phyloP scores from a whole-genome alignment of 768 basidiomycete species.

The Russula sp. region DNA sequence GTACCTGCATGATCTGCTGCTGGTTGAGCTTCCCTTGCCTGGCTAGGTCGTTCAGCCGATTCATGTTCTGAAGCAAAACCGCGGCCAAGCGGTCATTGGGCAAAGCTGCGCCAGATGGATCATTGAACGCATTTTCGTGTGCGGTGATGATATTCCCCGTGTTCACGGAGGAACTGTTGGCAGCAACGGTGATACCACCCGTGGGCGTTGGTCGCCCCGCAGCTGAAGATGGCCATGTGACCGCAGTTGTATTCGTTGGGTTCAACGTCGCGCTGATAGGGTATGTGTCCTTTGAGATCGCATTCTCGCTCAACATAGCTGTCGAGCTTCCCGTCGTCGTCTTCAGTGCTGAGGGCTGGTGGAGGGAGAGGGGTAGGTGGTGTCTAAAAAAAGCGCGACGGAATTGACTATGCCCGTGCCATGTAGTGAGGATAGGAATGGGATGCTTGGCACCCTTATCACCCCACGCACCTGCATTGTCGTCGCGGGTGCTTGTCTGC shows the following conservation, averaged over 20 bases:
- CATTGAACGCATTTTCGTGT: constrained; percentile 61
- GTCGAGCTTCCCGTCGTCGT: constrained; percentile 29
- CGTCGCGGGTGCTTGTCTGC: constrained; percentile 49
- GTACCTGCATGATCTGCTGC: constrained; percentile 67
- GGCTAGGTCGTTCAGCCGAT: constrained; percentile 58
- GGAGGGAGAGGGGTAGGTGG: constrained; percentile 11
- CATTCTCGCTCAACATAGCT: constrained; percentile 26
- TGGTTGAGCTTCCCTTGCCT: constrained; percentile 75
- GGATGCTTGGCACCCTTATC: neutral
- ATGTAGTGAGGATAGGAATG: neutral
- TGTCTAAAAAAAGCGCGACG: neutral
- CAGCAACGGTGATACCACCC: constrained; percentile 52
- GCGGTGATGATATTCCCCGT: constrained; percentile 52
- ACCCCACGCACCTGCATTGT: constrained; percentile 23
- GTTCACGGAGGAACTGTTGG: constrained; percentile 15
- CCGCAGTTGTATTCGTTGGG: constrained; percentile 60
- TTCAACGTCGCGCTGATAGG: constrained; percentile 64
- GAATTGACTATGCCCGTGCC: neutral
- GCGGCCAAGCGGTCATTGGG: constrained; percentile 62
- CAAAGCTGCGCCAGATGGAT: constrained; percentile 58
- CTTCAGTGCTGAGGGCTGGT: constrained; percentile 5
- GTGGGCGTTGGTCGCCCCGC: constrained; percentile 71
- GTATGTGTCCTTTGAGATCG: constrained; percentile 43
- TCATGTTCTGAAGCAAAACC: constrained; percentile 66
- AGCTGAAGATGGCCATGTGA: constrained; percentile 53